Evolutionary conservation across 805 yeast species (phyloP), one percentile per base, ranked within the genome.

Genomic region (Nakazawaea pomicola): DNA sequence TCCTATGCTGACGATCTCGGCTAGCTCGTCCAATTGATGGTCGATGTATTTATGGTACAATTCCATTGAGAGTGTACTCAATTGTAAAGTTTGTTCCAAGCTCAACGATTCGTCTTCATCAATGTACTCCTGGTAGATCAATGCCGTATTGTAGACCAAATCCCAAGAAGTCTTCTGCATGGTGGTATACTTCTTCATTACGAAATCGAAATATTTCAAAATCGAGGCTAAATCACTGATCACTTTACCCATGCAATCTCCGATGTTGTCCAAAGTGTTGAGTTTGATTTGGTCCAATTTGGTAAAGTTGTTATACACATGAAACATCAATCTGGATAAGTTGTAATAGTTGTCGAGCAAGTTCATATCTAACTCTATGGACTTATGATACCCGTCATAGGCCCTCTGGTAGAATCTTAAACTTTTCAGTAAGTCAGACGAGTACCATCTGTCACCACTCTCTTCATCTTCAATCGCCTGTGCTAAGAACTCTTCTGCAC

Each of bases 361-460:
- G 4, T 38, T 45, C 9, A 46, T 40, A 17, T 57, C 49, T 4
- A 57, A 32, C 3, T 46, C 38, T 10, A 70, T 54, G 1, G 78
- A 69, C 25, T 49, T 49, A 3, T 46, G 40, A 49, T 81, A 82
- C 31, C 56, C 49, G 9, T 53, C 55, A 46, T 65, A 73, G 0
- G 88, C 82, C 38, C 70, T 61, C 48, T 79, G 80, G 54, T 80
- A 83, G 48, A 81, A 81, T 29, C 90, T 56, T 10, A 83, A 56
- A 0, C 80, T 74, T 48, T 83, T 83, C 9, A 83, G 61, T 5
- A 80, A 54, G 49, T 83, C 90, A 0, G 86, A 76, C 1, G 76
- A 65, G 5, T 76, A 55, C 88, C 89, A 83, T 35, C 90, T 57
- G 52, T 83, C 90, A 0, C 87, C 91, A n/a, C 76, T 70, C 44